Percentiles rank a stretch among this genome's conserved stretches.
These are phyloP conservation scores for Fomes fomentarius DNA, from an alignment of 1,284 basidiomycete species.

Conservation along the genomic window DNA sequence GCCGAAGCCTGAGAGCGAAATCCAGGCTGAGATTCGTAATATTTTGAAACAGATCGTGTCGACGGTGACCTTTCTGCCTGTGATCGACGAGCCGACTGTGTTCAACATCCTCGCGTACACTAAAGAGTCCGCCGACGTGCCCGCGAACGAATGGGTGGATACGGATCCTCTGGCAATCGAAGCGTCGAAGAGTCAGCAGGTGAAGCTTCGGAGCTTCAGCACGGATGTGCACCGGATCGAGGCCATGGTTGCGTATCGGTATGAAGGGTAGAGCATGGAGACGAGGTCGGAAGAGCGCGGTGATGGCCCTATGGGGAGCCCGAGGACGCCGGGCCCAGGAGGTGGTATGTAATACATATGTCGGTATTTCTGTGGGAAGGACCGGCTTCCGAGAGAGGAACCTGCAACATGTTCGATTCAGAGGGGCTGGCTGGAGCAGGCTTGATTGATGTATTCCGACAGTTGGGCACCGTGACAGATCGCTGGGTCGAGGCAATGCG, in stretches of 20 bases:
- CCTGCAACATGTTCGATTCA: not conserved
- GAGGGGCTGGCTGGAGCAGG: constrained; percentile 5
- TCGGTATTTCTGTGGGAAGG: constrained; percentile 5
- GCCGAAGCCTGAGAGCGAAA: constrained; percentile 85
- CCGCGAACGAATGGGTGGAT: constrained; percentile 92
- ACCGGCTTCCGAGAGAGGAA: constrained; percentile 17
- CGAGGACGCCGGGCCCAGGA: constrained; percentile 17
- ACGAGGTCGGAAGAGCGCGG: not conserved
- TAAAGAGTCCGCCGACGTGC: constrained; percentile 83
- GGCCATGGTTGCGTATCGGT: constrained; percentile 86
- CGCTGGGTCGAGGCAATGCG: constrained; percentile 14
- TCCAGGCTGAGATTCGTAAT: constrained; percentile 96
- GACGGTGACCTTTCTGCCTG: constrained; percentile 93
- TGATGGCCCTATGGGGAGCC: constrained; percentile 3
- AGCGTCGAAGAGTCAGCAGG: constrained; percentile 95
- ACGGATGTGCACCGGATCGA: constrained; percentile 91
- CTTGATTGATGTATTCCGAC: constrained; percentile 18
- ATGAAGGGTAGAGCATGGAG: constrained; percentile 52
- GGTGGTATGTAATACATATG: constrained; percentile 2
- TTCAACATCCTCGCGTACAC: constrained; percentile 98
- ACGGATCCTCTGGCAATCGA: constrained; percentile 95
- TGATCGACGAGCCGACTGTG: constrained; percentile 92
- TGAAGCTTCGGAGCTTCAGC: constrained; percentile 88
- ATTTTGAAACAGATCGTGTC: constrained; percentile 99
- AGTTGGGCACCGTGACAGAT: constrained; percentile 17